These are phyloP conservation scores for Hypoxylon fuscum DNA, from an alignment of 495 filamentous ascomycete species.

Conservation along the genomic window DNA sequence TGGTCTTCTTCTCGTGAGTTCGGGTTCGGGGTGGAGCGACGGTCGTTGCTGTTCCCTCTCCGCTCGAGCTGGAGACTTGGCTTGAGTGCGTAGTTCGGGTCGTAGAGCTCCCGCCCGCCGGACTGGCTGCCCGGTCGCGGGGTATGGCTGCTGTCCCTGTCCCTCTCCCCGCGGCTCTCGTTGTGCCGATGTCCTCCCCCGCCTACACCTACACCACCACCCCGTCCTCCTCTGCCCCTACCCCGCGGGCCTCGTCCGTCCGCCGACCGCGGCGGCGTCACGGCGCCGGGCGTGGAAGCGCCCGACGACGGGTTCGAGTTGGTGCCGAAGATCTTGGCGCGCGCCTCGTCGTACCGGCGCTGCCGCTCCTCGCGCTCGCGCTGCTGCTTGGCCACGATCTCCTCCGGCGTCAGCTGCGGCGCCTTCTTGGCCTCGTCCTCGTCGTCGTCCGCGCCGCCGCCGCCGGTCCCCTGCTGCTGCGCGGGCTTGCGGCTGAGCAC, in stretches of 20 bases:
- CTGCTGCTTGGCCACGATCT: constrained; percentile 76
- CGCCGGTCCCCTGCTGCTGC: constrained; percentile 55
- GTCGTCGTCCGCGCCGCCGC: constrained; percentile 61
- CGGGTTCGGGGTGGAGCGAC: too few relatives aligned
- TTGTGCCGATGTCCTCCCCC: constrained; percentile 32
- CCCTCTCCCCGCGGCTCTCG: constrained; percentile 35
- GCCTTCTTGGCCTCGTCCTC: constrained; percentile 71
- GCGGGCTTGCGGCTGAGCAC: constrained; percentile 84
- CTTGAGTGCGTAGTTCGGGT: constrained; percentile 74
- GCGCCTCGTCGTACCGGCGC: constrained; percentile 83
- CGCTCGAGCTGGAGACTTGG: constrained; percentile 60
- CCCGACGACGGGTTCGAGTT: constrained; percentile 63
- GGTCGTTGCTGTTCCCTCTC: constrained; percentile 44
- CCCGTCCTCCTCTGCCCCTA: constrained; percentile 22
- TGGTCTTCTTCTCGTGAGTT: constrained; percentile 59
- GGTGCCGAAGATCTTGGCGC: constrained; percentile 87
- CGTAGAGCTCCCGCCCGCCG: constrained; percentile 66
- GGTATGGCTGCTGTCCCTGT: constrained; percentile 18
- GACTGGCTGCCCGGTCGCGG: constrained; percentile 38
- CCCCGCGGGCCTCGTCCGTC: constrained; percentile 45
- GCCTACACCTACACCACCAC: constrained; percentile 14
- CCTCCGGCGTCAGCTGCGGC: constrained; percentile 70
- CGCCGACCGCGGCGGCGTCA: constrained; percentile 66
- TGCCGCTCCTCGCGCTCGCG: constrained; percentile 87
- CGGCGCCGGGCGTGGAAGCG: constrained; percentile 58